Percentiles rank a stretch among this genome's conserved stretches.
These are phyloP conservation scores for Coprinellus micaceus DNA, from an alignment of 768 basidiomycete genomes.

Conservation along the genomic window DNA sequence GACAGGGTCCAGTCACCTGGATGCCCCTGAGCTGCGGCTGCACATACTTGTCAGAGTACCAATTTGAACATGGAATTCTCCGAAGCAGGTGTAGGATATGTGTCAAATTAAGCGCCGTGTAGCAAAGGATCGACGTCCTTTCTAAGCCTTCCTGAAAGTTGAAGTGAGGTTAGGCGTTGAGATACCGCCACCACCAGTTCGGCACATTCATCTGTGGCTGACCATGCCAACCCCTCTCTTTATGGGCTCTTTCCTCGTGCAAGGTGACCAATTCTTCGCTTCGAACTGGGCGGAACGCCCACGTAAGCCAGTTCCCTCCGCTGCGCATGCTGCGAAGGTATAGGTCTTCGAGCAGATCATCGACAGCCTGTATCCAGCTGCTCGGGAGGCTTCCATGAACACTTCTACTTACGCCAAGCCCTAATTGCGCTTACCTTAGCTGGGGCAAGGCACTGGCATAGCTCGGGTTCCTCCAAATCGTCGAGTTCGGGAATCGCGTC, in stretches of 20 bases:
- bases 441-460: conserved; percentile 45
- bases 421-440: conserved; percentile 42
- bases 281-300: conserved; percentile 51
- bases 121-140: no score
- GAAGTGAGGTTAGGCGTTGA: no score
- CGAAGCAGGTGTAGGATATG: no score
- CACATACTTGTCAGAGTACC: no score
- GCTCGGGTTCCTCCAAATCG: conserved; percentile 51
- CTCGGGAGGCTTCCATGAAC: not conserved
- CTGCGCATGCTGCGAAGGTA: conserved; percentile 46
- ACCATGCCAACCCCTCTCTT: no score
- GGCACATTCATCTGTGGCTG: no score
- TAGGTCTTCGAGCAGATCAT: conserved; percentile 61
- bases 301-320: conserved; percentile 64
- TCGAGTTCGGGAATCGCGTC: conserved; percentile 48
- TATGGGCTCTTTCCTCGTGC: not conserved
- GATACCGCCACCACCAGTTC: no score
- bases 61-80: no score
- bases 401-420: not conserved
- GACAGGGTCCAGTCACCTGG: no score
- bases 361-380: conserved; percentile 60
- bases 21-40: no score
- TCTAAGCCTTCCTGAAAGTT: no score
- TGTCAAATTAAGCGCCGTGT: no score
- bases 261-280: not conserved